Conservation (phyloP, 805 yeast genomes). For the Candida tibetensis region DNA sequence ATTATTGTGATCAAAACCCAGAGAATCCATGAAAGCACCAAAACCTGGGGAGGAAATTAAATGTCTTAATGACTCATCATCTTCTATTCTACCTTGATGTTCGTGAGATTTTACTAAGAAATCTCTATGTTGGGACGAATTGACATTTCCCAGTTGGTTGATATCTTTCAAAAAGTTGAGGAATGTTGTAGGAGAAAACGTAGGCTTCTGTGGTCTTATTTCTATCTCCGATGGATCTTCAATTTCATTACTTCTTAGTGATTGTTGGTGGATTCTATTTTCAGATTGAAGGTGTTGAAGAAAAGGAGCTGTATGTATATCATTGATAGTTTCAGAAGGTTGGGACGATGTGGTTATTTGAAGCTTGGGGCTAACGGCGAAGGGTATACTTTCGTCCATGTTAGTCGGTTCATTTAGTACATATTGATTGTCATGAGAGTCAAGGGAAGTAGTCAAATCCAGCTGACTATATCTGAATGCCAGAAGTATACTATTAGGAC, state of each 20-base stretch:
- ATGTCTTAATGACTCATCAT: background rate
- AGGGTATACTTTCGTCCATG: background rate
- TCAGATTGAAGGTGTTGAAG: background rate
- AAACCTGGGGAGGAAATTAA: background rate
- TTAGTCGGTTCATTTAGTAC: background rate
- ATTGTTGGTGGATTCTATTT: background rate
- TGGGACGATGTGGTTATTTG: too few species aligned
- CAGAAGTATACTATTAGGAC: constrained; percentile 3
- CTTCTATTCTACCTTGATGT: background rate
- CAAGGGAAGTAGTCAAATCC: constrained; percentile 11
- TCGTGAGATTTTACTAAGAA: background rate
- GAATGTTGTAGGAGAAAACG: constrained; percentile 22
- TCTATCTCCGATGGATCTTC: background rate
- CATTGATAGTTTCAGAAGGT: too few species aligned
- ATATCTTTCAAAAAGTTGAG: constrained; percentile 24
- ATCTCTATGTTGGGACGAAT: background rate
- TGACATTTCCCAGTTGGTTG: background rate
- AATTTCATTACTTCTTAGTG: background rate
- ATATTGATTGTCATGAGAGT: background rate
- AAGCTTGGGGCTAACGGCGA: background rate
- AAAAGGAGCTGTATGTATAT: too few species aligned
- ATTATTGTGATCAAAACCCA: constrained; percentile 1
- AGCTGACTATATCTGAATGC: constrained; percentile 11
- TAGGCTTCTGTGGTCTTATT: too few species aligned
- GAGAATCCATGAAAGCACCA: constrained; percentile 1